Conservation (phyloP, 192 early-diverging fungal genomes). For the Linnemannia elongata region DNA sequence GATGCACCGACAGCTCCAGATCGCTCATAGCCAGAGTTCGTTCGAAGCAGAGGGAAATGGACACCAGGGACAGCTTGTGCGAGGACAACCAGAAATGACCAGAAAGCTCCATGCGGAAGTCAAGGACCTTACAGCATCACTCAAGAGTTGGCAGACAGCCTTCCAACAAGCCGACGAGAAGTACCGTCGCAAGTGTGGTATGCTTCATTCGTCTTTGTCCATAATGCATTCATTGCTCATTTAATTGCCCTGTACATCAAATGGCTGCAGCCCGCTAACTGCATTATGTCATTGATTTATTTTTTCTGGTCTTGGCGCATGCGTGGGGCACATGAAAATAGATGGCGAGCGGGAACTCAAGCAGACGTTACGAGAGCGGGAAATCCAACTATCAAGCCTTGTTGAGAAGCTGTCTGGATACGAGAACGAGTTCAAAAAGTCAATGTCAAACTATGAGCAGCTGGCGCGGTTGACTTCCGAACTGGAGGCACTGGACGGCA, state of each 20-base stretch:
- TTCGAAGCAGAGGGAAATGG: not conserved
- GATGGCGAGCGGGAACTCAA: constrained; percentile 44
- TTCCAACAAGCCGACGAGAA: constrained; percentile 50
- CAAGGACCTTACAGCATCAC: constrained; percentile 37
- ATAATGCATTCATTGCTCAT: not conserved
- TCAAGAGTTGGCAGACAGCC: constrained; percentile 38
- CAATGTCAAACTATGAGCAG: constrained; percentile 27
- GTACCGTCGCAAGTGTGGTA: constrained; percentile 56
- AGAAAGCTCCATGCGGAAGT: constrained; percentile 36
- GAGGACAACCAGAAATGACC: constrained; percentile 19
- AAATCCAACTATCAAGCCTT: constrained; percentile 28
- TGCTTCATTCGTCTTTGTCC: not conserved
- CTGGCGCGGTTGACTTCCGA: constrained; percentile 15
- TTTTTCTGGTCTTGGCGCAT: not conserved
- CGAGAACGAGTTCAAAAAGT: constrained; percentile 29
- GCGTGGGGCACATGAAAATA: not conserved
- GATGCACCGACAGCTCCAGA: constrained; percentile 51
- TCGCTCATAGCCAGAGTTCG: constrained; percentile 16
- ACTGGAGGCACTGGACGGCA: constrained; percentile 19
- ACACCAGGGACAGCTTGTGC: not conserved
- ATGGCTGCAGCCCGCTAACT: not conserved
- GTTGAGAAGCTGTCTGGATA: constrained; percentile 30
- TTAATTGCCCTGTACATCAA: not conserved
- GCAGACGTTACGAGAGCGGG: constrained; percentile 37
- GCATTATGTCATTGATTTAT: constrained; percentile 1